phyloP scores from a whole-genome alignment of 164 flowering plant genomes.

The Tetracentron sinense region DNA sequence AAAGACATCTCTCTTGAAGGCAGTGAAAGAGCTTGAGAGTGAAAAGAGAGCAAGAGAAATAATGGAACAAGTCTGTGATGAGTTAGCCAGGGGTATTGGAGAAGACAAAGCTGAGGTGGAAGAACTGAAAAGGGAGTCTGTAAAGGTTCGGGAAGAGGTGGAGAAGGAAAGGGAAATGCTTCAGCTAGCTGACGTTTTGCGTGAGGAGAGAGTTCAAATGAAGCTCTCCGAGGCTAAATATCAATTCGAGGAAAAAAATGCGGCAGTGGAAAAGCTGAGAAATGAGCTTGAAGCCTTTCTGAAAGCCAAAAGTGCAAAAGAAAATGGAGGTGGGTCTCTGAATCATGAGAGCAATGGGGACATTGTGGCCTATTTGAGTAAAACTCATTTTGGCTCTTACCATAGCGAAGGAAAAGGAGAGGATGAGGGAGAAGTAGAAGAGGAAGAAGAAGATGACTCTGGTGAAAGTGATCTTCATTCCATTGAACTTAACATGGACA shows the following conservation, averaged over 20 bases:
- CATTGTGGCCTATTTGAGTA: slow-evolving; percentile 29
- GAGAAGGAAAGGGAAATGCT: slow-evolving; percentile 89
- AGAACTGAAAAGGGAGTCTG: slow-evolving; percentile 59
- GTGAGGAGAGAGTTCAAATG: slow-evolving; percentile 83
- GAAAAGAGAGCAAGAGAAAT: slow-evolving; percentile 74
- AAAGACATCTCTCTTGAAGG: slow-evolving; percentile 50
- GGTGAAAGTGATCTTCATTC: slow-evolving; percentile 81
- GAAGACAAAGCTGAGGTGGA: slow-evolving; percentile 67
- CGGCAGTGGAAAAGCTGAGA: slow-evolving; percentile 63
- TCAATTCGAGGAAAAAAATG: slow-evolving; percentile 85
- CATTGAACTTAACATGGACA: slow-evolving; percentile 66
- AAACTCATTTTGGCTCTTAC: slow-evolving; percentile 18
- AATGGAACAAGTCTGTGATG: slow-evolving; percentile 71
- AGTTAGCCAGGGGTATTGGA: slow-evolving; percentile 60
- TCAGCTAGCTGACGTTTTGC: slow-evolving; percentile 68
- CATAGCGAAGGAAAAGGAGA: slow-evolving; percentile 30
- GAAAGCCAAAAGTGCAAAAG: slow-evolving; percentile 37
- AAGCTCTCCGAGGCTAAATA: slow-evolving; percentile 77
- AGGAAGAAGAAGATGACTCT: slow-evolving; percentile 30
- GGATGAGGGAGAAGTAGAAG: slow-evolving; percentile 45
- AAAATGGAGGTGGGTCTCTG: slow-evolving; percentile 25
- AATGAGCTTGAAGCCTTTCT: slow-evolving; percentile 57
- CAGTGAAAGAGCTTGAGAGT: slow-evolving; percentile 59
- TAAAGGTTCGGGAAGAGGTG: slow-evolving; percentile 55
- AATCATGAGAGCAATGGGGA: slow-evolving; percentile 28